Conservation (phyloP, 1,284 basidiomycete genomes). For the Ustilago cynodontis region DNA sequence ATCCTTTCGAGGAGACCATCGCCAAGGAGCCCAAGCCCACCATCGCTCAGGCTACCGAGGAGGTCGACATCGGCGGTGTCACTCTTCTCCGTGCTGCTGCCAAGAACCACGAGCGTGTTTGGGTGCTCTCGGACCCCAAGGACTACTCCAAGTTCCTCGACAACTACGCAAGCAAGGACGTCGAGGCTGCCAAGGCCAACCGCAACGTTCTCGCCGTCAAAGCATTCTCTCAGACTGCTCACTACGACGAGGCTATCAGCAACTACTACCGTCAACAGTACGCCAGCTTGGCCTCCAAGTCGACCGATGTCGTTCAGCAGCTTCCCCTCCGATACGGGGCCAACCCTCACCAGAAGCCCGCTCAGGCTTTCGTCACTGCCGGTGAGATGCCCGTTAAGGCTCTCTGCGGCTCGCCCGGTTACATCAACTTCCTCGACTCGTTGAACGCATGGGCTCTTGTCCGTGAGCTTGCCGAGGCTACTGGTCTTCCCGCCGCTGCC, state of each 20-base stretch:
- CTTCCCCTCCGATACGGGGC: conserved; percentile 93
- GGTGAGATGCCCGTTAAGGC: conserved; percentile 95
- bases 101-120: conserved; percentile 86
- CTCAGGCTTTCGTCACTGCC: conserved; percentile 91
- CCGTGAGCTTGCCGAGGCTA: conserved; percentile 88
- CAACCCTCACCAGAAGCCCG: conserved; percentile 98
- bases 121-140: conserved; percentile 89
- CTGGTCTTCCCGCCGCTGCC: conserved; percentile 87
- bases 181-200: conserved; percentile 74
- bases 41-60: conserved; percentile 92
- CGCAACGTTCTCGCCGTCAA: conserved; percentile 90
- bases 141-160: conserved; percentile 89
- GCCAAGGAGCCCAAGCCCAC: conserved; percentile 84
- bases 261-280: conserved; percentile 98
- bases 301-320: conserved; percentile 71
- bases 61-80: conserved; percentile 98
- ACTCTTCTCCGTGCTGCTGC: conserved; percentile 97
- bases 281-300: conserved; percentile 76
- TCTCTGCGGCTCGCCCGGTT: conserved; percentile 93
- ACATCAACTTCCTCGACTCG: conserved; percentile 99
- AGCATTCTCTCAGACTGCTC: conserved; percentile 95
- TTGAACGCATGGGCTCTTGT: conserved; percentile 98
- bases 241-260: conserved; percentile 94
- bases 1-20: conserved; percentile 92
- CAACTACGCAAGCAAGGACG: conserved; percentile 75